These are phyloP conservation scores for Saposhnikovia divaricata DNA, from an alignment of 129 eudicot genomes.

Conservation along the genomic window DNA sequence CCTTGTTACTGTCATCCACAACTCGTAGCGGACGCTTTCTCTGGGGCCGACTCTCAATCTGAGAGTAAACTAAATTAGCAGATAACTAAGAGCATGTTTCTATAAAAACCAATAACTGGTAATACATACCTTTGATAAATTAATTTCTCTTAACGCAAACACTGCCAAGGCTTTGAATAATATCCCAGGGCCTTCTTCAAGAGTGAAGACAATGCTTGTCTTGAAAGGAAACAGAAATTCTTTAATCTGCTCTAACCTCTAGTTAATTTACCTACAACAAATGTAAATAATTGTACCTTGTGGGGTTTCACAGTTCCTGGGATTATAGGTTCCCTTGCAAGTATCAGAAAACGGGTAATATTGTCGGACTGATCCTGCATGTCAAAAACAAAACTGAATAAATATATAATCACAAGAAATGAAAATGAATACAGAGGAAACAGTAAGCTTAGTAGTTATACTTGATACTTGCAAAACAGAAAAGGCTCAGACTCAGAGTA, in stretches of 20 bases:
- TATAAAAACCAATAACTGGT: background rate
- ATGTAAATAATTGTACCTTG: constrained; percentile 44
- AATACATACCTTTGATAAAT: constrained; percentile 54
- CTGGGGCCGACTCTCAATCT: constrained; percentile 93
- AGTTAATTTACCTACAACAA: background rate
- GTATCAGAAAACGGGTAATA: constrained; percentile 66
- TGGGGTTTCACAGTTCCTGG: constrained; percentile 63
- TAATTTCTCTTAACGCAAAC: constrained; percentile 67
- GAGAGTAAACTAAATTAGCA: constrained; percentile 13
- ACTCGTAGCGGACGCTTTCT: constrained; percentile 63
- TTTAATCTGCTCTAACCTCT: constrained; percentile 8
- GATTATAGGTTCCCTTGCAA: constrained; percentile 81
- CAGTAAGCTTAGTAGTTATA: background rate
- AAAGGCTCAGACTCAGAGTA: background rate
- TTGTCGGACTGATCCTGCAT: constrained; percentile 61
- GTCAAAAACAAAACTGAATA: constrained; percentile 13
- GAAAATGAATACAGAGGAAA: background rate
- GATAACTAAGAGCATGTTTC: background rate
- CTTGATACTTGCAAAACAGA: background rate
- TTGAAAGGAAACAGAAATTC: constrained; percentile 17
- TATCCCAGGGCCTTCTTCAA: constrained; percentile 91
- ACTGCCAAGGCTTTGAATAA: constrained; percentile 89
- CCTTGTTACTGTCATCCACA: constrained; percentile 72
- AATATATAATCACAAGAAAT: constrained; percentile 9
- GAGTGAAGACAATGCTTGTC: constrained; percentile 86